phyloP scores from a whole-genome alignment of 2,329 filamentous ascomycete genomes.

The Nothomitra cinnamomea region DNA sequence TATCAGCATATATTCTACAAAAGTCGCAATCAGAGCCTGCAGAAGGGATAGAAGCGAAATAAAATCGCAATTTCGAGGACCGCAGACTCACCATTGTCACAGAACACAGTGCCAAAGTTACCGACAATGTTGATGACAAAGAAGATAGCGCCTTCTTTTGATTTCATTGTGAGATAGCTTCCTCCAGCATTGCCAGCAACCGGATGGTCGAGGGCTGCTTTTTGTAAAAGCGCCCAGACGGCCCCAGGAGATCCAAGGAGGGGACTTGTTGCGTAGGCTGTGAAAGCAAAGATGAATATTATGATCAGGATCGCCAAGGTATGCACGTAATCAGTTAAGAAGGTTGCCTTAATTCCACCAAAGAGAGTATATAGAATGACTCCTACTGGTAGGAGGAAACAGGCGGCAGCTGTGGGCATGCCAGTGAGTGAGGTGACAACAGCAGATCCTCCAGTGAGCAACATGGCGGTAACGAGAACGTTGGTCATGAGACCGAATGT shows the following conservation, averaged over 20 bases:
- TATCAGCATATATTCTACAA: background rate
- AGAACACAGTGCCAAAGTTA: constrained; percentile 70
- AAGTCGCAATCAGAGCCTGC: background rate
- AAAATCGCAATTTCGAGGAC: background rate
- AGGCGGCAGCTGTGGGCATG: constrained; percentile 62
- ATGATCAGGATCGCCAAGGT: constrained; percentile 73
- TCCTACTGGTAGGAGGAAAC: constrained; percentile 47
- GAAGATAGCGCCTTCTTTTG: constrained; percentile 67
- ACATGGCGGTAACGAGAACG: constrained; percentile 75
- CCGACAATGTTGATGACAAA: constrained; percentile 83
- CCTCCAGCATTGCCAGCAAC: constrained; percentile 65
- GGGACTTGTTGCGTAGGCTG: constrained; percentile 58
- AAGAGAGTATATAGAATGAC: constrained; percentile 24
- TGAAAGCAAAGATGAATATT: constrained; percentile 72
- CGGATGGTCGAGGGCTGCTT: constrained; percentile 51
- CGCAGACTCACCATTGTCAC: constrained; percentile 6
- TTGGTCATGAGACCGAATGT: constrained; percentile 72
- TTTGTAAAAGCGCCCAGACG: constrained; percentile 62
- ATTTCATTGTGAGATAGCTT: constrained; percentile 76
- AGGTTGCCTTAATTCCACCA: constrained; percentile 72
- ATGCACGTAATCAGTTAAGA: constrained; percentile 74
- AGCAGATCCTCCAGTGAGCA: constrained; percentile 68
- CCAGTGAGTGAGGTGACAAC: constrained; percentile 57
- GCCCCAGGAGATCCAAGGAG: constrained; percentile 56
- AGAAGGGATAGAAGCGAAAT: background rate